Evolutionary conservation across 192 early-diverging fungal species (phyloP).

Genomic region (Coemansia sp.): DNA sequence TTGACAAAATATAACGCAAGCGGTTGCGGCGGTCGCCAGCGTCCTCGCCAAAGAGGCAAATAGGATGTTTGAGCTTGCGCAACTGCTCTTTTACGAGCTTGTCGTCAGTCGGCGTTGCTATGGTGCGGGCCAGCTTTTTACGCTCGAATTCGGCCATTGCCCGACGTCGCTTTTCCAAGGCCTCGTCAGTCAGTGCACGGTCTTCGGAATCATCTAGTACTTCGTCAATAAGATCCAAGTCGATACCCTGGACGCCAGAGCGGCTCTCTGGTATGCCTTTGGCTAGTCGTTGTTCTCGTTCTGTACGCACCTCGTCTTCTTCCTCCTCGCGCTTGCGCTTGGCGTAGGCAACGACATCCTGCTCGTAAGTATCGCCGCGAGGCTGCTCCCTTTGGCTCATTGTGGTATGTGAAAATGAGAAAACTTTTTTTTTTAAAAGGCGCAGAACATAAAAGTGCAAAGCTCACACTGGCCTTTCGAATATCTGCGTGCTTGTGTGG

Average conservation of each 20-base stretch:
- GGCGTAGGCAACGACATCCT: slow-evolving; percentile 42
- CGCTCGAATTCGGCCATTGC: slow-evolving; percentile 75
- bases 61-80: slow-evolving; percentile 80
- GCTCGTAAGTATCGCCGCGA: slow-evolving; percentile 20
- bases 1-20: slow-evolving; percentile 74
- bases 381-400: slow-evolving; percentile 9
- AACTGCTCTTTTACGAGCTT: slow-evolving; percentile 72
- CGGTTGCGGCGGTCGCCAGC: slow-evolving; percentile 85
- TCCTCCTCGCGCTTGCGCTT: slow-evolving; percentile 57
- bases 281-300: slow-evolving; percentile 7
- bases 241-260: slow-evolving; percentile 20
- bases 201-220: slow-evolving; percentile 21
- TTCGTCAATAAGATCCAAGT: slow-evolving; percentile 39
- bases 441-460: neutral
- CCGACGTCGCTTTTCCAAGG: slow-evolving; percentile 35
- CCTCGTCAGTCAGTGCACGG: slow-evolving; percentile 20
- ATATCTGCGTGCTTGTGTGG: neutral
- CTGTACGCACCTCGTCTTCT: slow-evolving; percentile 2
- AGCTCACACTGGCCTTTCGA: neutral
- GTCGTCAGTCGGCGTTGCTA: slow-evolving; percentile 95
- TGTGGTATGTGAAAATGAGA: neutral
- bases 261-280: neutral
- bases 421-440: neutral
- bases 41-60: slow-evolving; percentile 95
- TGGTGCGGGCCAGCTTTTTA: slow-evolving; percentile 70